Conservation (phyloP, 23 red algal genomes). For the Rhodosorus marinus region DNA sequence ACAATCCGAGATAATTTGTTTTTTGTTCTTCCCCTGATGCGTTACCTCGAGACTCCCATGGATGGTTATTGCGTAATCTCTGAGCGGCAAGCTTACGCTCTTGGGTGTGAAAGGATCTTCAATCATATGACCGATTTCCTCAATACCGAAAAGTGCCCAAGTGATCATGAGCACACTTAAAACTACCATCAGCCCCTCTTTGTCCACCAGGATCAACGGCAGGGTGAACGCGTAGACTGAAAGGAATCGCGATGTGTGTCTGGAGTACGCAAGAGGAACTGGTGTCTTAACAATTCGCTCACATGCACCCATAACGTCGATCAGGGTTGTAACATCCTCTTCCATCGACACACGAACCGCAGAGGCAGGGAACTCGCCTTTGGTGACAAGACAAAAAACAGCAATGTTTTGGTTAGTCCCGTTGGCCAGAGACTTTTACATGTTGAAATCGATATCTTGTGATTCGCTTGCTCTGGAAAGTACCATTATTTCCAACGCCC, state of each 20-base stretch:
- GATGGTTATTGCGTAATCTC: not conserved
- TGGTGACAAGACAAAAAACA: too few species aligned
- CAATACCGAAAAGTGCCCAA: conserved; percentile 13
- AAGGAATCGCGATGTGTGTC: conserved; percentile 15
- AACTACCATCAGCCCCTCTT: not conserved
- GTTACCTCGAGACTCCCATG: too few species aligned
- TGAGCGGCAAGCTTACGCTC: not conserved
- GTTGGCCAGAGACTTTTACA: too few species aligned
- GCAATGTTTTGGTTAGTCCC: too few species aligned
- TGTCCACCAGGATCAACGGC: conserved; percentile 4
- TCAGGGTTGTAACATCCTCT: not conserved
- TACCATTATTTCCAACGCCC: too few species aligned
- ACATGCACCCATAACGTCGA: conserved; percentile 4
- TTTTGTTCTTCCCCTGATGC: too few species aligned
- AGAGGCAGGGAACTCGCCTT: too few species aligned
- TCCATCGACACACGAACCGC: too few species aligned
- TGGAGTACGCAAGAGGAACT: conserved; percentile 9
- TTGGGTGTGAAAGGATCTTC: conserved; percentile 7
- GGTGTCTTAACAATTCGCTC: conserved; percentile 17
- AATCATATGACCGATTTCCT: conserved; percentile 25
- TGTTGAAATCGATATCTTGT: too few species aligned
- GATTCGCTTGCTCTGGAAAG: too few species aligned
- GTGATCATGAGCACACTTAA: conserved; percentile 1
- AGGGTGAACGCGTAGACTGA: conserved; percentile 6
- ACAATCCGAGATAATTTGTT: too few species aligned